These are phyloP conservation scores for Lyophyllum shimeji DNA, from an alignment of 768 basidiomycete species.

Conservation along the genomic window DNA sequence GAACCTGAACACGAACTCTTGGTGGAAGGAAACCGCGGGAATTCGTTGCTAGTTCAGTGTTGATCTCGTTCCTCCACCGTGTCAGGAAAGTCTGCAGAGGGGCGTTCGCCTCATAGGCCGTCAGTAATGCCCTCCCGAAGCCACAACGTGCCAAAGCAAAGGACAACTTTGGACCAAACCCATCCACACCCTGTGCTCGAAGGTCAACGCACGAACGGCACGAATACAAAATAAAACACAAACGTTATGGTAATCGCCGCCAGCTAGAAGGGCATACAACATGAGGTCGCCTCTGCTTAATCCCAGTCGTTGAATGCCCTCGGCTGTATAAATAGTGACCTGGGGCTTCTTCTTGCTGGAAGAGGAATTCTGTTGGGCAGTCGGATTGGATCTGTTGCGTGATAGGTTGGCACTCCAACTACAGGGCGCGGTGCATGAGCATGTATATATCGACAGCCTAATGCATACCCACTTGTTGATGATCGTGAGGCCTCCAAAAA, in stretches of 20 bases:
- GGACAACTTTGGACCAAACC: constrained; percentile 54
- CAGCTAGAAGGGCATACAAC: constrained; percentile 64
- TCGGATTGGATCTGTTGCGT: constrained; percentile 18
- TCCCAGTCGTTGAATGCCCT: constrained; percentile 41
- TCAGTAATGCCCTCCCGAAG: constrained; percentile 55
- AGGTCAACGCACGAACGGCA: neutral
- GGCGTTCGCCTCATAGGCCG: constrained; percentile 37
- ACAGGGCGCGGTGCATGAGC: neutral
- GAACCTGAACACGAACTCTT: constrained; percentile 30
- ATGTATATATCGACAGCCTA: neutral
- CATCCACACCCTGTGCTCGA: constrained; percentile 25
- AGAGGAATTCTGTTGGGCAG: constrained; percentile 34
- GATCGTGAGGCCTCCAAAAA: constrained; percentile 41
- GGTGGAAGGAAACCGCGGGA: constrained; percentile 41
- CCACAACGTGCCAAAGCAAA: constrained; percentile 63
- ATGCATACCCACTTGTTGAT: constrained; percentile 34
- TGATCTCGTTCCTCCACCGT: constrained; percentile 48
- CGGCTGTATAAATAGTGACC: constrained; percentile 12
- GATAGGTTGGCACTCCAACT: constrained; percentile 52
- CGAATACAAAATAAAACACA: neutral
- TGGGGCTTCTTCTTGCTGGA: constrained; percentile 32
- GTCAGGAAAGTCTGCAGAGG: constrained; percentile 44
- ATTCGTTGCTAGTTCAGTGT: constrained; percentile 50
- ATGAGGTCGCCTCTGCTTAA: constrained; percentile 62
- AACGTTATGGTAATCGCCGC: constrained; percentile 64